phyloP scores from a whole-genome alignment of 164 flowering plant species.

The Protea cynaroides region DNA sequence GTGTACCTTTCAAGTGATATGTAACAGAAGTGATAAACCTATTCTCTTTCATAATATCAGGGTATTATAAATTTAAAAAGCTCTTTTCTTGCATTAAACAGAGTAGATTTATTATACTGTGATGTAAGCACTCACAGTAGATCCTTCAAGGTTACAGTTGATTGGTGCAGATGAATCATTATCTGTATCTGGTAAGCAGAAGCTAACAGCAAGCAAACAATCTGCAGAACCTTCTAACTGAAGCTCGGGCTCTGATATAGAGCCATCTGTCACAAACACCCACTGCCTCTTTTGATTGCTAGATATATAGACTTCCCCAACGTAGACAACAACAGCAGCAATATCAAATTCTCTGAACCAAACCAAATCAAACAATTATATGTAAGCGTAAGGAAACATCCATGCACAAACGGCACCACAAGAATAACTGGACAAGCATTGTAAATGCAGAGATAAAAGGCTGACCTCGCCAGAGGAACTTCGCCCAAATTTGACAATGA shows the following conservation, averaged over 20 bases:
- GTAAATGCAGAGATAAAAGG: slow-evolving; percentile 1
- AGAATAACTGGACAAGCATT: slow-evolving; percentile 7
- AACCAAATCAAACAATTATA: slow-evolving; percentile 3
- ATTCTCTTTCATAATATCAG: background rate
- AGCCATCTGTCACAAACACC: slow-evolving; percentile 88
- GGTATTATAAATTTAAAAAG: background rate
- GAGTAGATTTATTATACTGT: background rate
- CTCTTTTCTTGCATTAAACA: background rate
- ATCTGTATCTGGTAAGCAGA: slow-evolving; percentile 44
- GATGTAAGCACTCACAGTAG: slow-evolving; percentile 45
- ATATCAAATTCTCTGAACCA: slow-evolving; percentile 81
- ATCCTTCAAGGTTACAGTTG: slow-evolving; percentile 58
- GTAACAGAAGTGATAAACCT: no score
- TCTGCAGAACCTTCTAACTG: slow-evolving; percentile 30
- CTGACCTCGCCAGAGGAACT: slow-evolving; percentile 77
- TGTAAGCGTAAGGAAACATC: slow-evolving; percentile 9
- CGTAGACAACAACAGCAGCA: slow-evolving; percentile 65
- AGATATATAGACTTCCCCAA: slow-evolving; percentile 60
- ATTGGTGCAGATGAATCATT: slow-evolving; percentile 47
- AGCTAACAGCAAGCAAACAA: slow-evolving; percentile 75
- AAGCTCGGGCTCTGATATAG: slow-evolving; percentile 23
- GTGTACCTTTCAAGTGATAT: no score
- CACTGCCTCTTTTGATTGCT: slow-evolving; percentile 74
- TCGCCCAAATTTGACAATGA: slow-evolving; percentile 57
- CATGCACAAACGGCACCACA: slow-evolving; percentile 1